Evolutionary conservation across 495 filamentous ascomycete species (phyloP).

Genomic region (Aspergillus leporis): DNA sequence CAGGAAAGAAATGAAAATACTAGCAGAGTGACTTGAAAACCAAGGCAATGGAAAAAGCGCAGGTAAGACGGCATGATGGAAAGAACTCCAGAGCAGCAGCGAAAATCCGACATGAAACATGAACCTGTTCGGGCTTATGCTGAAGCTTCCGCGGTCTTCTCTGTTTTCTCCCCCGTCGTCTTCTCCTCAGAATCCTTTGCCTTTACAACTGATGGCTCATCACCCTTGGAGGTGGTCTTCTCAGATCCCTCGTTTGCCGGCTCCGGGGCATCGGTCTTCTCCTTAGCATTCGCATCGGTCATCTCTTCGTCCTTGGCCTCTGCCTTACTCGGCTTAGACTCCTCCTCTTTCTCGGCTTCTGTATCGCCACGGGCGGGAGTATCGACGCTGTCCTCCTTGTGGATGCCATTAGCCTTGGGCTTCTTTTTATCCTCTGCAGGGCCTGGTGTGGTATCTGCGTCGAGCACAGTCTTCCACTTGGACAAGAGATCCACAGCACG

Average conservation of each 20-base stretch:
- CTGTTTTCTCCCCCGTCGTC: slow-evolving; percentile 24
- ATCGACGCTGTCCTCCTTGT: slow-evolving; percentile 49
- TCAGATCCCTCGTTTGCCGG: slow-evolving; percentile 29
- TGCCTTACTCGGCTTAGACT: slow-evolving; percentile 41
- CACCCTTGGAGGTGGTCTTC: slow-evolving; percentile 17
- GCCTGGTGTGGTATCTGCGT: slow-evolving; percentile 49
- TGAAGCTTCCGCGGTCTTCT: slow-evolving; percentile 21
- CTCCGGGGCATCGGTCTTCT: slow-evolving; percentile 29
- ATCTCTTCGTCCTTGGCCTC: slow-evolving; percentile 42
- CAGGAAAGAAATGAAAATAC: slow-evolving; percentile 5
- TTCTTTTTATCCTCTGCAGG: slow-evolving; percentile 45
- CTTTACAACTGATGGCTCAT: slow-evolving; percentile 23
- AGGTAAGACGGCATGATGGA: slow-evolving; percentile 6
- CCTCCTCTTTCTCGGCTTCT: slow-evolving; percentile 47
- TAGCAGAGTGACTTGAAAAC: slow-evolving; percentile 1
- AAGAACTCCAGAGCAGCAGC: background rate
- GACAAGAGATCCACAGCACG: slow-evolving; percentile 72
- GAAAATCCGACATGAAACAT: background rate
- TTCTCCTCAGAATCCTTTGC: slow-evolving; percentile 17
- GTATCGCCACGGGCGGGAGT: slow-evolving; percentile 41
- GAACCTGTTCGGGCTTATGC: slow-evolving; percentile 14
- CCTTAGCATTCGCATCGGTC: slow-evolving; percentile 31
- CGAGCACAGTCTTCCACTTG: slow-evolving; percentile 81
- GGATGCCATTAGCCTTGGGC: slow-evolving; percentile 50
- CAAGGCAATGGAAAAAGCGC: background rate